Evolutionary conservation across 225 moss, liverwort and hornwort genomes (phyloP), one percentile per base, ranked within the genome.

Genomic region (Marchantia polymorpha): DNA sequence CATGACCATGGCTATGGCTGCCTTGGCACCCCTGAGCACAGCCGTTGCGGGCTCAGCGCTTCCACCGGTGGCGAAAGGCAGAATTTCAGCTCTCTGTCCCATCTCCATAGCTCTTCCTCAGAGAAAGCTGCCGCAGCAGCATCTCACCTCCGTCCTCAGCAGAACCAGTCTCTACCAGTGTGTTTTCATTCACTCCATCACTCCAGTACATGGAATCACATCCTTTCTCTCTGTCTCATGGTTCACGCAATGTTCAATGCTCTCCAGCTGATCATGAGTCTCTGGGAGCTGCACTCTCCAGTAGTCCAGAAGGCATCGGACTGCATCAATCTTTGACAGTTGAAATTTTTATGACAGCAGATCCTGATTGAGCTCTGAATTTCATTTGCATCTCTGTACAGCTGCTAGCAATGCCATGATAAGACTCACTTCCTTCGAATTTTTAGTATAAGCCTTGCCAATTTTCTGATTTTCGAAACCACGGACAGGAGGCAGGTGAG

Each of bases 401-500:
- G 22, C 49, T 71, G 17, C 11, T 51, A 15, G 10, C 10, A 49
- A 46, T 69, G 47, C n/a, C 61, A 22, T 19, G 69, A 69, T 47
- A 19, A 23, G 49, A 50, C 0, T 11, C 12, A 22, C 15, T 47
- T 70, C 70, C 22, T 1, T 71, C 51, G 8, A 0, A 3, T 65
- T 29, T 8, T 27, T 49, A 49, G 7, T 13, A 0, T 47, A 14
- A 48, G 39, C 0, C 48, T 26, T 5, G 19, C 23, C n/a, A 49
- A 47, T n/a, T 12, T 22, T 23, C 19, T 50, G 49, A n/a, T 49
- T 22, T 12, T 71, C 12, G 23, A 71, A 11, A 50, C 12, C 7
- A 22, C n/a, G 71, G 55, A 68, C 79, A 85, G 85, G 85, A 72
- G 77, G 69, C 77, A 80, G 72, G 69, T 86, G n/a, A 68, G 46